phyloP scores from a whole-genome alignment of 345 rosid species.

The Syzygium aromaticum region DNA sequence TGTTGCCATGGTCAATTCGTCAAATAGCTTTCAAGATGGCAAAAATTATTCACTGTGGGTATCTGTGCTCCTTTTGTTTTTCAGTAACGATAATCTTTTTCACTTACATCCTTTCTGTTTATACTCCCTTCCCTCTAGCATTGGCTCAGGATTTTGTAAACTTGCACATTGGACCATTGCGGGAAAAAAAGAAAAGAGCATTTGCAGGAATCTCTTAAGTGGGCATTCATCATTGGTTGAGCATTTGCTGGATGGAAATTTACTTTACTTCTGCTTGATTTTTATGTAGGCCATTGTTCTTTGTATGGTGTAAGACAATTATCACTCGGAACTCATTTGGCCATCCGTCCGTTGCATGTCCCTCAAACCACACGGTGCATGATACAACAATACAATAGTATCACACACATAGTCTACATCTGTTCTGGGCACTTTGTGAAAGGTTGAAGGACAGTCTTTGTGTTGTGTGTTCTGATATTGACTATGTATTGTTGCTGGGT shows the following conservation, averaged over 20 bases:
- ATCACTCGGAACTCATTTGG: background rate
- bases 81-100: background rate
- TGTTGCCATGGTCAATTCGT: constrained; percentile 15
- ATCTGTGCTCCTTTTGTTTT: background rate
- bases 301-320: background rate
- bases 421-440: background rate
- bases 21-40: constrained; percentile 18
- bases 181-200: background rate
- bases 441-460: background rate
- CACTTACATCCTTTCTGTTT: background rate
- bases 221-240: background rate
- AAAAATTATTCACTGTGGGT: constrained; percentile 26
- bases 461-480: background rate
- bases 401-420: background rate
- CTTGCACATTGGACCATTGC: background rate
- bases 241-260: background rate
- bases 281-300: background rate
- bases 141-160: background rate
- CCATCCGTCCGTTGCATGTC: background rate
- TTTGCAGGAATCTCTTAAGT: background rate
- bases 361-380: background rate
- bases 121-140: background rate
- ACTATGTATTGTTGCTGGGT: background rate
- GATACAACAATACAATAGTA: background rate
- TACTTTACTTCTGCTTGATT: background rate